phyloP scores from a whole-genome alignment of 805 yeast species.

The Kockiozyma suomiensis region DNA sequence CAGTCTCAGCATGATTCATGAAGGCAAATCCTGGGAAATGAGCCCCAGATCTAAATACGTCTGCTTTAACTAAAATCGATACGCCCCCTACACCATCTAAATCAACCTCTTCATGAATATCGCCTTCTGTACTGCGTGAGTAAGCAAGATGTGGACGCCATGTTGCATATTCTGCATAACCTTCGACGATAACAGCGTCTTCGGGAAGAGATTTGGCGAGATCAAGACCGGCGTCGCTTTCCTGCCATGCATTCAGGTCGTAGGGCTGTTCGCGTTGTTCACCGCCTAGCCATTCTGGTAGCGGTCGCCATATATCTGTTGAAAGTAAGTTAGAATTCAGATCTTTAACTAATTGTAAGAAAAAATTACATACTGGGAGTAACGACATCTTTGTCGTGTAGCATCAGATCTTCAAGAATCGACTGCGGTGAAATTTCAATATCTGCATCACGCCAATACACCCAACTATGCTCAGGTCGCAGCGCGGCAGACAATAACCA shows the following conservation, averaged over 20 bases:
- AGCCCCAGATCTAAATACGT: conserved; percentile 82
- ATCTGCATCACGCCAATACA: conserved; percentile 97
- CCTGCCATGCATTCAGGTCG: conserved; percentile 96
- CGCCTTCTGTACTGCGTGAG: conserved; percentile 62
- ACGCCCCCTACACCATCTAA: conserved; percentile 98
- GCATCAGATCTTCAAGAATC: conserved; percentile 88
- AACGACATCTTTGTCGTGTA: conserved; percentile 84
- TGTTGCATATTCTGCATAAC: conserved; percentile 44
- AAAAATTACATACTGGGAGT: conserved; percentile 60
- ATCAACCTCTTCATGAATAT: conserved; percentile 68
- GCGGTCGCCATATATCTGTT: conserved; percentile 86
- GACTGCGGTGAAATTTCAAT: conserved; percentile 89
- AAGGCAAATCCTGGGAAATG: conserved; percentile 97
- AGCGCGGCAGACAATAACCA: conserved; percentile 88
- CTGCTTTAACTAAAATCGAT: conserved; percentile 83
- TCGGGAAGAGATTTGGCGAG: conserved; percentile 65
- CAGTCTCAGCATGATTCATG: conserved; percentile 96
- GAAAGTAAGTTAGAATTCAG: background rate
- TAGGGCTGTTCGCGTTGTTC: conserved; percentile 81
- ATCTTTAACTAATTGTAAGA: too few species aligned
- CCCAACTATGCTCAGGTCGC: conserved; percentile 92
- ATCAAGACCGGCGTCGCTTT: conserved; percentile 67
- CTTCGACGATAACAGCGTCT: conserved; percentile 96
- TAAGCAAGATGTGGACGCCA: conserved; percentile 33
- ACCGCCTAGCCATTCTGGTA: conserved; percentile 85